Evolutionary conservation across 306 rosid genomes (phyloP), one percentile per base, ranked within the genome.

Genomic region (Sicyos edulis): DNA sequence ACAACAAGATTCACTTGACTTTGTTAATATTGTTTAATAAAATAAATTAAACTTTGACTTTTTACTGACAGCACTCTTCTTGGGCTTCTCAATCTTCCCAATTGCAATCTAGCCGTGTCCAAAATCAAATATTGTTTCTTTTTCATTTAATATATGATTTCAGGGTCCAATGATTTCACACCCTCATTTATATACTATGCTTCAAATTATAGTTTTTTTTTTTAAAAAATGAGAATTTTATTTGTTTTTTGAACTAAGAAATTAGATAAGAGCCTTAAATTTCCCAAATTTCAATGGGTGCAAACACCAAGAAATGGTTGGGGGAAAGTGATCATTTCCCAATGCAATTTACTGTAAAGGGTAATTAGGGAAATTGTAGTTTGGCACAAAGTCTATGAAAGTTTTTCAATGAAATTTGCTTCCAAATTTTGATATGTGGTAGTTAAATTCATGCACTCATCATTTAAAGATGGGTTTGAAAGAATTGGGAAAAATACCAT

Each of bases 381-480:
- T 58, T 58, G 64, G 64, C 64, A 58, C 64, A 21, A 22, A 58
- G 24, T 29, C 66, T 60, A 61, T 62, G 69, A 34, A 2, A 0
- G 5, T 13, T 29, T 58, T 58, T 58, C 64, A 58, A 21, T 58
- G 13, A 55, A 55, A 1, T 55, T n/a, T n/a, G n/a, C 15, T 40
- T 40, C 29, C 72, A 21, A 22, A 0, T 45, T 44, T 47, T 45
- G 72, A 13, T 67, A 16, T 67, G 72, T 47, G 72, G 72, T 68
- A 68, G 72, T 68, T 68, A 10, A 13, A 51, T 14, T 68, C 72
- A 68, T 68, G 72, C 72, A 66, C 54, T 66, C 71, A 20, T 44
- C 71, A 68, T 68, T 68, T 49, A 68, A 10, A 45, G 17, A 5
- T 65, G 71, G 71, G 32, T 17, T 65, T 49, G 10, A 13, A 40